A percentile compares a stretch with the other conserved stretches of the same genome.
These are phyloP conservation scores for Sugiyamaella valdiviana DNA, from an alignment of 805 yeast species.

Conservation along the genomic window DNA sequence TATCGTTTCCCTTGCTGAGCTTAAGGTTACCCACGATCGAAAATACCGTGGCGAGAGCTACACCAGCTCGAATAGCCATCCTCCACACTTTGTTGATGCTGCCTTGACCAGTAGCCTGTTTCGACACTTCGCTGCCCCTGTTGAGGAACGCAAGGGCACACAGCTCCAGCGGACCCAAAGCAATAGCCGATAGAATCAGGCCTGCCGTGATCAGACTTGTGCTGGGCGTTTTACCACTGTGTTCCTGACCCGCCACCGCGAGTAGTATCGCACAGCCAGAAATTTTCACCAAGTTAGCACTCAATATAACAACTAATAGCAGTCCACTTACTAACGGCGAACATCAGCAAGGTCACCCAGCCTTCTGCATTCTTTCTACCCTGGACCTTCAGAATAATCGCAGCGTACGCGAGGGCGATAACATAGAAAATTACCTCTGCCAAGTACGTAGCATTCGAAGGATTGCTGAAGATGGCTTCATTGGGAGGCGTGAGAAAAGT, in stretches of 20 bases:
- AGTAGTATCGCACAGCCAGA: slow-evolving; percentile 7
- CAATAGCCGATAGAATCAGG: slow-evolving; percentile 7
- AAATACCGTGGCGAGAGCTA: slow-evolving; percentile 2
- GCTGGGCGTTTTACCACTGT: slow-evolving; percentile 7
- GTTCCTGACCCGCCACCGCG: slow-evolving; percentile 2
- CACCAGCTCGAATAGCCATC: slow-evolving; percentile 2
- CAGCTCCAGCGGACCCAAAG: slow-evolving; percentile 12
- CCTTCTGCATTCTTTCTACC: slow-evolving; percentile 7
- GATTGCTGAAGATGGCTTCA: slow-evolving; percentile 1
- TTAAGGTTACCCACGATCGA: slow-evolving; percentile 10
- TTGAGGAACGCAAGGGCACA: slow-evolving; percentile 8
- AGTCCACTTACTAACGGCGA: too few species aligned
- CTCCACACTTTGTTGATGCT: not conserved
- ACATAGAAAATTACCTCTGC: slow-evolving; percentile 5
- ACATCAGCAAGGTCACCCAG: slow-evolving; percentile 6
- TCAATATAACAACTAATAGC: too few species aligned
- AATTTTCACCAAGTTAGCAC: slow-evolving; percentile 7
- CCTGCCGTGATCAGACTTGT: slow-evolving; percentile 6
- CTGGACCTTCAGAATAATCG: slow-evolving; percentile 1
- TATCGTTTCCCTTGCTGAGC: not conserved
- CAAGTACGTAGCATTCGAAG: slow-evolving; percentile 5
- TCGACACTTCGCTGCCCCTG: slow-evolving; percentile 3
- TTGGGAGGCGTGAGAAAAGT: not conserved
- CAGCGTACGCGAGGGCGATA: not conserved
- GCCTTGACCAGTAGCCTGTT: not conserved